Base-by-base conservation (phyloP, 2,329 filamentous ascomycete species). In the Arthrinium phaeospermum region DNA sequence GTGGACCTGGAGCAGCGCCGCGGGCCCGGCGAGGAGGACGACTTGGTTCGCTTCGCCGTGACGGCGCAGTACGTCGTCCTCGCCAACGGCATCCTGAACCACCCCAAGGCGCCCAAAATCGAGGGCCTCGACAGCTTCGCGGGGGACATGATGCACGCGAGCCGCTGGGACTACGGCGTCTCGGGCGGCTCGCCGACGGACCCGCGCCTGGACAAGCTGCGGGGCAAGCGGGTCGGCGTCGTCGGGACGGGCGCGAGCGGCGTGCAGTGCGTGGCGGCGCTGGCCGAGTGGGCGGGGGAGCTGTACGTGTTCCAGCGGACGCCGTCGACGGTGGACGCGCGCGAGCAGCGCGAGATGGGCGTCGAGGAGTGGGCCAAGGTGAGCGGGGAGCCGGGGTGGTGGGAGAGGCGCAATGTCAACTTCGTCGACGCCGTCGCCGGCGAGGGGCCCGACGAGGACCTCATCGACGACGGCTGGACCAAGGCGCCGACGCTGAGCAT, bases 281-380 rank as follows among this genome's bases (percentile, higher is more conserved):
- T 89, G 0, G 86, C 84, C 1, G 81, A 84, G 67, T 86, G 82
- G 72, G 84, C 86, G 0, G 84, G 86, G 68, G 80, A 89, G 51
- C 76, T 90, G 3, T 88, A 85, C 74, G 87, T 90, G n/a, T 84
- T 90, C 76, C 88, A 90, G 76, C 85, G 88, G 3, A 90, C 88
- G 3, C 87, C 88, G 4, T 34, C 27, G 14, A 30, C 27, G 14
- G 51, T 57, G 5, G 75, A 73, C 72, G 7, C 22, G 12, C 78
- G 79, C 16, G 74, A 74, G 2, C 78, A 80, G 71, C 75, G 70
- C 61, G 71, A 74, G 4, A 79, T 78, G 0, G 83, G 88, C 57
- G 79, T 79, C 0, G 80, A 81, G 16, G 80, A 83, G 69, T 90
- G 83, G 81, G 76, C 73, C 53, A 78, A 76, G 70, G 78, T 84